These are phyloP conservation scores for Gossypium schwendimanii DNA, from an alignment of 441 rosid genomes.

Conservation along the genomic window DNA sequence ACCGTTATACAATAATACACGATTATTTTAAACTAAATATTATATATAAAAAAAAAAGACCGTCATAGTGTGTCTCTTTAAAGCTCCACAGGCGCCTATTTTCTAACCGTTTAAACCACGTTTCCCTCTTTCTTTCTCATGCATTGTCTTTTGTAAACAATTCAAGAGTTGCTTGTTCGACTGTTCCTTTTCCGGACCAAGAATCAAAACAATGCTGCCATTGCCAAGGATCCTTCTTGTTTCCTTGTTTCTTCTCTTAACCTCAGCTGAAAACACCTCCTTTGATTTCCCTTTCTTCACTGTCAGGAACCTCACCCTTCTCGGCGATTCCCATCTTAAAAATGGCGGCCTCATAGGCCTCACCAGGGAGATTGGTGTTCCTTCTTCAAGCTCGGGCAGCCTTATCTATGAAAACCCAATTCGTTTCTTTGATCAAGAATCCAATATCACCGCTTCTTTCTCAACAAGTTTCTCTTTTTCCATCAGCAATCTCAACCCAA, in stretches of 20 bases:
- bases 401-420: constrained; percentile 60
- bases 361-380: constrained; percentile 68
- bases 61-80: neutral
- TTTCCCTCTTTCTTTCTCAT: constrained; percentile 39
- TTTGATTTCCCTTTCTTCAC: constrained; percentile 58
- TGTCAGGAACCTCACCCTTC: constrained; percentile 75
- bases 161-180: constrained; percentile 1
- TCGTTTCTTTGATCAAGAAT: constrained; percentile 53
- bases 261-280: constrained; percentile 21
- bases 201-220: constrained; percentile 30
- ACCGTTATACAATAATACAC: neutral
- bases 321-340: constrained; percentile 78
- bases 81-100: constrained; percentile 20
- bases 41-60: neutral
- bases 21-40: neutral
- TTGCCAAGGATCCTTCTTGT: constrained; percentile 41
- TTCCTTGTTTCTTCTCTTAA: constrained; percentile 30
- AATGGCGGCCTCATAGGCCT: constrained; percentile 81
- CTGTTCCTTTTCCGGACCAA: neutral
- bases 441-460: constrained; percentile 75
- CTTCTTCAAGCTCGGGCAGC: constrained; percentile 75
- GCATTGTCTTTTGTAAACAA: neutral
- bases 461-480: constrained; percentile 71
- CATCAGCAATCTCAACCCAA: constrained; percentile 44
- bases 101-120: constrained; percentile 46